phyloP scores from a whole-genome alignment of 2,329 filamentous ascomycete genomes.

The Alternaria arborescens region DNA sequence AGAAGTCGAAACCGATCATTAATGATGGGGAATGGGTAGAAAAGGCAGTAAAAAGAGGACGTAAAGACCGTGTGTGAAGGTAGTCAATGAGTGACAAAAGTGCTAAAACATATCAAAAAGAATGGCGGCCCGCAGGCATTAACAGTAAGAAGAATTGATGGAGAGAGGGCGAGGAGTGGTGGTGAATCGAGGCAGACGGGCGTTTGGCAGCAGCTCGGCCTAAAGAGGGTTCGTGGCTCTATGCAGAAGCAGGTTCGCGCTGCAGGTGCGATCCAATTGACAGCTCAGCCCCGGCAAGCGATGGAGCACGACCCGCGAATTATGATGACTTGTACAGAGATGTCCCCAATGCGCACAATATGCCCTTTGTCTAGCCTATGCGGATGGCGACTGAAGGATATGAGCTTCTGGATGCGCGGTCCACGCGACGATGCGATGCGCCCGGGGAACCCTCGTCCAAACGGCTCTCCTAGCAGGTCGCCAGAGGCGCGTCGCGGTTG shows the following conservation, averaged over 20 bases:
- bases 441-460: conserved; percentile 35
- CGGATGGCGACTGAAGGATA: conserved; percentile 1
- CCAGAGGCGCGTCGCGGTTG: conserved; percentile 38
- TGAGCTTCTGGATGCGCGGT: conserved; percentile 8
- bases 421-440: conserved; percentile 26
- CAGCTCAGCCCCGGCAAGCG: conserved; percentile 34
- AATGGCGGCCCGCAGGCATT: conserved; percentile 48
- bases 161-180: conserved; percentile 41
- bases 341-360: conserved; percentile 25
- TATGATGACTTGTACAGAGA: conserved; percentile 24
- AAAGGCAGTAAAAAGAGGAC: conserved; percentile 21
- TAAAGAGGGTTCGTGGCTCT: conserved; percentile 35
- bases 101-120: conserved; percentile 49
- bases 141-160: conserved; percentile 41
- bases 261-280: conserved; percentile 48
- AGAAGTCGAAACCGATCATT: conserved; percentile 42
- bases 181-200: conserved; percentile 37
- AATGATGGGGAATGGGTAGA: conserved; percentile 34
- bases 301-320: conserved; percentile 39
- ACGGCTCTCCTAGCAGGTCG: conserved; percentile 30
- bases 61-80: conserved; percentile 33
- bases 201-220: conserved; percentile 32
- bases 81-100: conserved; percentile 46
- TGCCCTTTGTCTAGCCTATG: conserved; percentile 10
- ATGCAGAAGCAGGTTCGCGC: conserved; percentile 37